Evolutionary conservation across 345 rosid species (phyloP), one percentile per base, ranked within the genome.

Genomic region (Sapria himalayana): DNA sequence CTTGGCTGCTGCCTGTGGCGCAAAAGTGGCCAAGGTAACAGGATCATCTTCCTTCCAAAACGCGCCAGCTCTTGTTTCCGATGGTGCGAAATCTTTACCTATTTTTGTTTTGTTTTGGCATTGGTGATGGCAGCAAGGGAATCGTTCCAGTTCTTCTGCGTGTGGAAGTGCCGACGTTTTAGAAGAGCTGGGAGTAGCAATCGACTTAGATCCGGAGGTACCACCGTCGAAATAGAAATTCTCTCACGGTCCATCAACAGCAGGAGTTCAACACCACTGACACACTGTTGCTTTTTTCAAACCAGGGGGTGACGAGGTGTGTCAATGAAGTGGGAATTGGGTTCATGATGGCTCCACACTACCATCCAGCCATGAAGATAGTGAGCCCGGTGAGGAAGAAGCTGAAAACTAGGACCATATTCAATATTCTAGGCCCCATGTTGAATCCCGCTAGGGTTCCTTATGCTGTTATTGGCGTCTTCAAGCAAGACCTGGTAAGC

Each of bases 121-220:
- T 35, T 27, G n/a, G n/a, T n/a, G n/a, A n/a, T n/a, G n/a, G 57
- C 78, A 91, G 95, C 95, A 77, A 73, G 95, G 99, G 52, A 91
- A 66, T 53, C 81, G 85, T 19, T 79, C 99, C 0, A 91, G 99
- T 50, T 91, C 99, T 48, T 91, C 93, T 34, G 92, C 99, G 4
- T 84, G 95, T 55, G 99, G 99, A 59, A 91, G 99, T 57, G 99
- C 93, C 34, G 95, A 91, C 55, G 95, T 84, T 9, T 49, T 84
- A 33, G 95, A 84, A 56, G 79, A 76, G 18, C 42, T 91, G 32
- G 93, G 99, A 22, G 66, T 91, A 20, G 70, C 38, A 22, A 66
- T 80, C 44, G 80, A 84, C 64, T 56, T 91, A 61, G 92, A 61
- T 40, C 80, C 93, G 15, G 78, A 73, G 85, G 85, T 70, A 57